These are phyloP conservation scores for Aphanomyces euteiches DNA, from an alignment of 352 stramenopile species.

Conservation along the genomic window DNA sequence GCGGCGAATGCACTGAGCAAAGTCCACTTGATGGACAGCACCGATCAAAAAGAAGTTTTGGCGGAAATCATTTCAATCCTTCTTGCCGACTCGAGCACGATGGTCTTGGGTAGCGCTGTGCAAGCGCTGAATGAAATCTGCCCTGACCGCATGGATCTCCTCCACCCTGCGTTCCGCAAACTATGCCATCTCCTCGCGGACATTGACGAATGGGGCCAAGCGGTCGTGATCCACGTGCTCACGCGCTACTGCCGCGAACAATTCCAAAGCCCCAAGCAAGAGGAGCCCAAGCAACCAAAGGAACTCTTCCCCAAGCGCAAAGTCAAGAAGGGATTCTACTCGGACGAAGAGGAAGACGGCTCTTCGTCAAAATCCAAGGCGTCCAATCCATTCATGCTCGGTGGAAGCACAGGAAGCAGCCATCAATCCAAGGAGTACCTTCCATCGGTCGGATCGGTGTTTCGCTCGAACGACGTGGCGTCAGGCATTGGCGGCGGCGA, in stretches of 20 bases:
- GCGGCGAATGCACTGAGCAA: conserved; percentile 95
- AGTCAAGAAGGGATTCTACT: conserved; percentile 94
- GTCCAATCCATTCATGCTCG: conserved; percentile 48
- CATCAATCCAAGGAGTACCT: conserved; percentile 39
- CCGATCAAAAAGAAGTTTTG: conserved; percentile 85
- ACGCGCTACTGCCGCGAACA: conserved; percentile 94
- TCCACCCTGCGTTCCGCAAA: conserved; percentile 95
- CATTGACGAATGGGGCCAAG: conserved; percentile 99
- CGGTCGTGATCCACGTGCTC: conserved; percentile 92
- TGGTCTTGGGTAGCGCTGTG: conserved; percentile 95
- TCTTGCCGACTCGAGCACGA: conserved; percentile 93
- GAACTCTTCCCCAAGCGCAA: conserved; percentile 61
- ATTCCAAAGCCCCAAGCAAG: conserved; percentile 88
- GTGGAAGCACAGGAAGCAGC: conserved; percentile 20
- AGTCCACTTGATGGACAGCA: conserved; percentile 83
- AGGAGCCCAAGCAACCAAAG: conserved; percentile 37
- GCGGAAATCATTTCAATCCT: conserved; percentile 92
- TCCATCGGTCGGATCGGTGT: conserved; percentile 70
- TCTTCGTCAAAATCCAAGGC: conserved; percentile 53
- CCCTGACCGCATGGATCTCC: conserved; percentile 90
- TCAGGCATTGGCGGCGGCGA: conserved; percentile 63
- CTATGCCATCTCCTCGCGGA: conserved; percentile 97
- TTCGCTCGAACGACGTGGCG: conserved; percentile 59
- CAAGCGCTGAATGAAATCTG: conserved; percentile 95
- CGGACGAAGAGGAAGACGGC: conserved; percentile 92